Evolutionary conservation across 192 early-diverging fungal species (phyloP).

Genomic region (Coemansia brasiliensis): DNA sequence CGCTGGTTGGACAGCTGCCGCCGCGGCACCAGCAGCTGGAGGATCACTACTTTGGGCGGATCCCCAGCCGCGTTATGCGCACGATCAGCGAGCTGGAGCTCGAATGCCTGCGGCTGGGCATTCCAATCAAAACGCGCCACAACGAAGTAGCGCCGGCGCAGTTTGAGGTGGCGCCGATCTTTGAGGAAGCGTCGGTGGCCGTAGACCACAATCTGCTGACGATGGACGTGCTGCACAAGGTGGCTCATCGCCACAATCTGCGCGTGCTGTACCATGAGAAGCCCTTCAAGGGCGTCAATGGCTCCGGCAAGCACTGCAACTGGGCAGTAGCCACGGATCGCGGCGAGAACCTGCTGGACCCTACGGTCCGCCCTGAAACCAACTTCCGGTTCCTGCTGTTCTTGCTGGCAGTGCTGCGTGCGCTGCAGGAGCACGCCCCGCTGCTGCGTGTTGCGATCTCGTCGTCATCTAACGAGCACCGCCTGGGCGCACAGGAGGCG

Average conservation of each 20-base stretch:
- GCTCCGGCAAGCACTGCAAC: conserved; percentile 99
- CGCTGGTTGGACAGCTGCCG: conserved; percentile 88
- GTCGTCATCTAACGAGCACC: conserved; percentile 96
- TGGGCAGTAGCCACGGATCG: conserved; percentile 93
- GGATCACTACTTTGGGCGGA: conserved; percentile 99
- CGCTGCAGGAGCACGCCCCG: conserved; percentile 87
- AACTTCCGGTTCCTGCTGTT: conserved; percentile 98
- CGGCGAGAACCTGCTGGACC: conserved; percentile 97
- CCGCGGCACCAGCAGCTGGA: conserved; percentile 99
- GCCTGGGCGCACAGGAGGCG: conserved; percentile 97
- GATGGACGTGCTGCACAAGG: conserved; percentile 96
- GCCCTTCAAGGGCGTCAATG: conserved; percentile 98
- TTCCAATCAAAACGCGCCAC: conserved; percentile 98
- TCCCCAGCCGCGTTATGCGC: conserved; percentile 89
- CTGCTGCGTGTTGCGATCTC: conserved; percentile 90
- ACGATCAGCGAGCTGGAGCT: conserved; percentile 92
- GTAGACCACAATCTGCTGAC: conserved; percentile 98
- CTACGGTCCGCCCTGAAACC: conserved; percentile 93
- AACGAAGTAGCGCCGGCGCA: conserved; percentile 99
- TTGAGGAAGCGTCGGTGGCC: conserved; percentile 93
- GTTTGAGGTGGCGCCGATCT: conserved; percentile 98
- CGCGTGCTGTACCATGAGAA: conserved; percentile 99
- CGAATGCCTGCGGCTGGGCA: conserved; percentile 91
- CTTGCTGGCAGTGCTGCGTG: conserved; percentile 88
- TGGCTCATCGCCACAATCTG: conserved; percentile 96